Evolutionary conservation across 2,329 filamentous ascomycete genomes (phyloP), one percentile per base, ranked within the genome.

Genomic region (Aureobasidium sp.): DNA sequence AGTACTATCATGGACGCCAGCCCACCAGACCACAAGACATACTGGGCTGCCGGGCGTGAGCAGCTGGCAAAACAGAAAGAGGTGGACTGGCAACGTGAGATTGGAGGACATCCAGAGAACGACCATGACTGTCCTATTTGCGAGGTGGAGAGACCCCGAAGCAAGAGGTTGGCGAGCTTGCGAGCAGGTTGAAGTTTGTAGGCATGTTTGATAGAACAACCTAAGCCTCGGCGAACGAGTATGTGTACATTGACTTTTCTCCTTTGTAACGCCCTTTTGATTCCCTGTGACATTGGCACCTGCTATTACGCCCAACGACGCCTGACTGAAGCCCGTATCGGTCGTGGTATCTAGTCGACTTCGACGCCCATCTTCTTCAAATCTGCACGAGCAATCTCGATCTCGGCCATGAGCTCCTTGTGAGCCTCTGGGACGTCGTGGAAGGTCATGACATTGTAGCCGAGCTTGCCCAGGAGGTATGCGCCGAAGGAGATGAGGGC

Each of bases 381-480:
- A 69, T 95, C 90, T 64, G 77, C 78, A 78, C 88, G 87, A 66
- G 90, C 90, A 74, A 86, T 68, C 65, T 90, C 82, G 71, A 95
- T 94, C 78, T 97, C 89, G 69, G 78, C 80, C 82, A 94, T 91
- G 69, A 99, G 79, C 77, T 97, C 92, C 73, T 87, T 85, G 77
- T 97, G 89, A 58, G 94, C 94, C 65, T 90, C 84, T 60, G 93
- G 92, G 53, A 95, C 91, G 76, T 97, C 92, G 80, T 96, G 94
- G 83, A 99, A 99, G 62, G 91, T 96, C 73, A 96, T 82, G 69
- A 99, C 90, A 66, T 94, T 94, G 79, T 86, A 89, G 70, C 94
- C 94, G 65, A 99, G 88, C 69, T 91, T 90, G 79, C 88, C 91
- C 66, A 99, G 87, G 22, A 99, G 87, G 77, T 91, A 92, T 65